These are phyloP conservation scores for Endothia cerciana DNA, from an alignment of 2,329 filamentous ascomycete genomes.

Conservation along the genomic window DNA sequence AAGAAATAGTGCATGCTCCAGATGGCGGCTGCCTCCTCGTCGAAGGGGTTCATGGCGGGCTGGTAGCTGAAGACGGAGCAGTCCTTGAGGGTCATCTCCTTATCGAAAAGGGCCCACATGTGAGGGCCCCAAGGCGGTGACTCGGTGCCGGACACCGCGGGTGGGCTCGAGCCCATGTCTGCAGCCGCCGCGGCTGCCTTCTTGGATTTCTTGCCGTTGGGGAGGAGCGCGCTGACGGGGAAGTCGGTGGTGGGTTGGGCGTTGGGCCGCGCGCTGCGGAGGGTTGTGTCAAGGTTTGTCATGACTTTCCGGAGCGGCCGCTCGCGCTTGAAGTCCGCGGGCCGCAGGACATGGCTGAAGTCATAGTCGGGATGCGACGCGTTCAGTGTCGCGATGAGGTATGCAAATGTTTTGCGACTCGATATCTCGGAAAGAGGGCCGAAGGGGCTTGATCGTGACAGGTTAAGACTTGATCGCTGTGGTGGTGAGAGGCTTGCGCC, in stretches of 20 bases:
- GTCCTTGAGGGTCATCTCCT: slow-evolving; percentile 89
- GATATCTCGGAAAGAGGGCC: slow-evolving; percentile 86
- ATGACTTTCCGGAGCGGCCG: slow-evolving; percentile 79
- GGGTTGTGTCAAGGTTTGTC: slow-evolving; percentile 82
- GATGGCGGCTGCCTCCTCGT: slow-evolving; percentile 88
- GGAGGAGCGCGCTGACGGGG: slow-evolving; percentile 46
- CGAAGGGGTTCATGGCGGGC: slow-evolving; percentile 87
- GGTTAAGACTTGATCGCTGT: slow-evolving; percentile 70
- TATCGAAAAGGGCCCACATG: slow-evolving; percentile 91
- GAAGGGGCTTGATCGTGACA: slow-evolving; percentile 88
- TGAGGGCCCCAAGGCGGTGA: slow-evolving; percentile 77
- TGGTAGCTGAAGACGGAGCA: slow-evolving; percentile 90
- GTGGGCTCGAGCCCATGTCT: slow-evolving; percentile 49
- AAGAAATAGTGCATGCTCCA: slow-evolving; percentile 98
- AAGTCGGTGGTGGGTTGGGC: slow-evolving; percentile 49
- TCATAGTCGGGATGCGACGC: slow-evolving; percentile 96
- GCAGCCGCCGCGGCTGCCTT: slow-evolving; percentile 43
- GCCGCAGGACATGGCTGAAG: slow-evolving; percentile 89
- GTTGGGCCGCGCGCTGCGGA: slow-evolving; percentile 79
- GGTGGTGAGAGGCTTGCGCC: slow-evolving; percentile 88
- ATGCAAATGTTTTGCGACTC: slow-evolving; percentile 90
- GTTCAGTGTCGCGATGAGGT: slow-evolving; percentile 94
- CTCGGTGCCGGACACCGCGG: slow-evolving; percentile 33
- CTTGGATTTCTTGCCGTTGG: slow-evolving; percentile 43
- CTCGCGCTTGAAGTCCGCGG: slow-evolving; percentile 88